Conservation (phyloP, 129 eudicot species). For the Helianthus annuus region DNA sequence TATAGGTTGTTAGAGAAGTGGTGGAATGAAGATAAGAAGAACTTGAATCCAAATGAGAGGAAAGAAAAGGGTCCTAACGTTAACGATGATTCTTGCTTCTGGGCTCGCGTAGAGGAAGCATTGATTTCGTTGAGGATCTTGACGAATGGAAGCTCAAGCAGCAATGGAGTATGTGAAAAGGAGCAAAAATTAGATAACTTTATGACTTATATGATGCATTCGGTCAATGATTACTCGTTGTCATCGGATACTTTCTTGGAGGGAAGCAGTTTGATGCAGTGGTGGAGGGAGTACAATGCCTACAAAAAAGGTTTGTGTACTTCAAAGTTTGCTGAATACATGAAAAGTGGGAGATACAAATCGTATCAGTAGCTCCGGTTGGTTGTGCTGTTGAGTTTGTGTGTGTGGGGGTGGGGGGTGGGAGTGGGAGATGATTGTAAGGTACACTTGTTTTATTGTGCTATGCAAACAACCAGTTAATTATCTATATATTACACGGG, state of each 20-base stretch:
- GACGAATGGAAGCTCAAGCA: conserved; percentile 18
- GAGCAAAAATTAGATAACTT: too few species aligned
- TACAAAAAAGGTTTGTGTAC: conserved; percentile 9
- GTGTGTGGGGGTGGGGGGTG: too few species aligned
- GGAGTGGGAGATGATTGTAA: too few species aligned
- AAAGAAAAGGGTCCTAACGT: too few species aligned
- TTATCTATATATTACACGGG: too few species aligned
- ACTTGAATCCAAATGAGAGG: too few species aligned
- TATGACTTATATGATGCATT: conserved; percentile 11
- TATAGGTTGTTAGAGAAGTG: conserved; percentile 10
- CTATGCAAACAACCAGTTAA: too few species aligned
- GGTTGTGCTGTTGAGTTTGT: too few species aligned
- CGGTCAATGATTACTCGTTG: conserved; percentile 21
- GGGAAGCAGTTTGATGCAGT: conserved; percentile 42
- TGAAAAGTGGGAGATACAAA: conserved; percentile 17
- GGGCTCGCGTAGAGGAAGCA: conserved; percentile 61
- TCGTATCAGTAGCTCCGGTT: not conserved
- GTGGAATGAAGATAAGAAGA: too few species aligned
- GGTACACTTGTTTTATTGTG: too few species aligned
- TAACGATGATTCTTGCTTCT: conserved; percentile 53
- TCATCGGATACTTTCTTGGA: conserved; percentile 40
- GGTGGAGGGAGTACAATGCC: conserved; percentile 36
- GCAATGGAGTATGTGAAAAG: too few species aligned
- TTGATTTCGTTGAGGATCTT: conserved; percentile 17
- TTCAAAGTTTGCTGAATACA: conserved; percentile 27